Percentiles rank a stretch among this genome's conserved stretches.
Evolutionary conservation across 2,329 filamentous ascomycete genomes (phyloP).

Genomic region (Bipolaris victoriae): DNA sequence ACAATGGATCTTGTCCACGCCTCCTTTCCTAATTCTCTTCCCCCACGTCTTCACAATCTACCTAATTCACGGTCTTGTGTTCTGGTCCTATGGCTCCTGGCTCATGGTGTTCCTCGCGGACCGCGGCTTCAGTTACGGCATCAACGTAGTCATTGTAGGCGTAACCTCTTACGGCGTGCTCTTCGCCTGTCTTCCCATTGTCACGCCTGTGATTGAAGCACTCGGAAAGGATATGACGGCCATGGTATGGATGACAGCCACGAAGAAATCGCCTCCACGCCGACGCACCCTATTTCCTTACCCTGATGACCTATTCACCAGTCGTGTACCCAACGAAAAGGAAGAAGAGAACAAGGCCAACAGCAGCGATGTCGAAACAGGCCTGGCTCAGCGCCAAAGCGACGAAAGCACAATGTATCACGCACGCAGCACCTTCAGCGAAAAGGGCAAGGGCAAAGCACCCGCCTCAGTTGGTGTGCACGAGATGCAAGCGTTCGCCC

Average conservation of each 20-base stretch:
- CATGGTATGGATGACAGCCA: slow-evolving; percentile 46
- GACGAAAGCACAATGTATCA: background rate
- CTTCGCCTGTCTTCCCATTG: slow-evolving; percentile 42
- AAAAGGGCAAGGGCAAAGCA: background rate
- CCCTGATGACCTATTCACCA: slow-evolving; percentile 26
- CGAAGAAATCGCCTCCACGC: slow-evolving; percentile 43
- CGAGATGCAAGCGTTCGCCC: slow-evolving; percentile 1
- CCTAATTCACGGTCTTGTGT: slow-evolving; percentile 55
- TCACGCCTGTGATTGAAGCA: slow-evolving; percentile 49
- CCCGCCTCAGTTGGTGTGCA: background rate
- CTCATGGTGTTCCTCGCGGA: slow-evolving; percentile 45
- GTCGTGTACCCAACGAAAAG: slow-evolving; percentile 14
- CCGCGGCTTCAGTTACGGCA: slow-evolving; percentile 40
- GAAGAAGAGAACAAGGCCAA: background rate
- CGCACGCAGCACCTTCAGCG: background rate
- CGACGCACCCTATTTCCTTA: slow-evolving; percentile 44
- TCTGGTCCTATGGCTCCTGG: slow-evolving; percentile 53
- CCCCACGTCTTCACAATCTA: slow-evolving; percentile 60
- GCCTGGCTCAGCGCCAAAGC: background rate
- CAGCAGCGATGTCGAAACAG: background rate
- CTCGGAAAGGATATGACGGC: slow-evolving; percentile 50
- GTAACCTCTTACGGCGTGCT: slow-evolving; percentile 46
- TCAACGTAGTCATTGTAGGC: slow-evolving; percentile 45
- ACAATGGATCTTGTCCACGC: slow-evolving; percentile 52
- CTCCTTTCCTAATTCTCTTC: slow-evolving; percentile 52